phyloP scores from a whole-genome alignment of 169 alveolate species.

The Perkinsus marinus region DNA sequence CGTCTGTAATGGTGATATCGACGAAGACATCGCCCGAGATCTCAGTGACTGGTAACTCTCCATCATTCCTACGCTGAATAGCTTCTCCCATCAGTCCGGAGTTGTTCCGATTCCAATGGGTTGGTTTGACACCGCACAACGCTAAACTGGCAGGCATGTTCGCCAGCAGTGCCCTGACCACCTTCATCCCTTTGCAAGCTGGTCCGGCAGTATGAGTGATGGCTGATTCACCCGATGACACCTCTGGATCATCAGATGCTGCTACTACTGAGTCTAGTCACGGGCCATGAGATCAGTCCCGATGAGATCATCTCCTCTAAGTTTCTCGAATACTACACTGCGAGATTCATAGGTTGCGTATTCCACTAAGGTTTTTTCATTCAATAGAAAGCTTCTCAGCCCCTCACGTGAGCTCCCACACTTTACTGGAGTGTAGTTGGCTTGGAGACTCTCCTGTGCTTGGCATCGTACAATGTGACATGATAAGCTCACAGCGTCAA shows the following conservation, averaged over 20 bases:
- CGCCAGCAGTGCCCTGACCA: not conserved
- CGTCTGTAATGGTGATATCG: not conserved
- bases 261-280: not conserved
- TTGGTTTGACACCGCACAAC: not conserved
- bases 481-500: not conserved
- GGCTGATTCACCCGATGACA: not conserved
- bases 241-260: not conserved
- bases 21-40: not conserved
- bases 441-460: not conserved
- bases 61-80: not conserved
- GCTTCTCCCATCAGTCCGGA: not conserved
- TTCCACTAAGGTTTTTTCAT: not conserved
- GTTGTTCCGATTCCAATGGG: not conserved
- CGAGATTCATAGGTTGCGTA: not conserved
- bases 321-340: not conserved
- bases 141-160: not conserved
- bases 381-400: not conserved
- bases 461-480: not conserved
- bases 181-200: not conserved
- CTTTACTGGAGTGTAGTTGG: not conserved
- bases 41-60: not conserved
- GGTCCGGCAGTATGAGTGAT: not conserved
- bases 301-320: not conserved
- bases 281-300: not conserved
- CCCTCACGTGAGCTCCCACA: not conserved